Conservation (phyloP, 129 eudicot species). For the Tagetes patula region DNA sequence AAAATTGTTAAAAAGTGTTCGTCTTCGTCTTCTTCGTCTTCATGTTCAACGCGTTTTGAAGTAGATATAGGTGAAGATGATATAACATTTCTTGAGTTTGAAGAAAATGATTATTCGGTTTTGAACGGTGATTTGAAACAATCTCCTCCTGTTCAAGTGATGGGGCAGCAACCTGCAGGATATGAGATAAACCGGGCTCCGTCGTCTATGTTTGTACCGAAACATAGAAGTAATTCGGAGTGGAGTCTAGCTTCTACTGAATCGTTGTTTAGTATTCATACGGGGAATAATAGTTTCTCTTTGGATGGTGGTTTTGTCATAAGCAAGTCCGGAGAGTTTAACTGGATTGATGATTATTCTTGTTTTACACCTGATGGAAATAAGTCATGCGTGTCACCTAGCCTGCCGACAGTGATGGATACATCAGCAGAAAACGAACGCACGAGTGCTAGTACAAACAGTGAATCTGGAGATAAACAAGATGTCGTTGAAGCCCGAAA, state of each 20-base stretch:
- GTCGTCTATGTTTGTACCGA: constrained; percentile 40
- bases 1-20: constrained; percentile 12
- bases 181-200: constrained; percentile 61
- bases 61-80: constrained; percentile 29
- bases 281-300: constrained; percentile 63
- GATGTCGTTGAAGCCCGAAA: constrained; percentile 17
- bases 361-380: constrained; percentile 24
- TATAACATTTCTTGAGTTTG: constrained; percentile 1
- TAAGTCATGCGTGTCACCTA: constrained; percentile 23
- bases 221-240: constrained; percentile 40
- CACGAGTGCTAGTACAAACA: constrained; percentile 29
- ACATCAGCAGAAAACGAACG: constrained; percentile 35
- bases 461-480: constrained; percentile 30
- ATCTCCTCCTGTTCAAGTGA: constrained; percentile 58
- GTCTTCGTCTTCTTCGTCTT: constrained; percentile 29
- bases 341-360: constrained; percentile 41
- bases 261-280: constrained; percentile 75
- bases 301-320: constrained; percentile 38
- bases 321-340: constrained; percentile 50
- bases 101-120: constrained; percentile 1
- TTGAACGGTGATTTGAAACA: background rate
- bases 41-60: constrained; percentile 28
- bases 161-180: constrained; percentile 45
- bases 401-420: constrained; percentile 47
- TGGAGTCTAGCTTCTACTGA: constrained; percentile 81